Evolutionary conservation across 2,329 filamentous ascomycete genomes (phyloP).

Genomic region (Aschersonia sp.): DNA sequence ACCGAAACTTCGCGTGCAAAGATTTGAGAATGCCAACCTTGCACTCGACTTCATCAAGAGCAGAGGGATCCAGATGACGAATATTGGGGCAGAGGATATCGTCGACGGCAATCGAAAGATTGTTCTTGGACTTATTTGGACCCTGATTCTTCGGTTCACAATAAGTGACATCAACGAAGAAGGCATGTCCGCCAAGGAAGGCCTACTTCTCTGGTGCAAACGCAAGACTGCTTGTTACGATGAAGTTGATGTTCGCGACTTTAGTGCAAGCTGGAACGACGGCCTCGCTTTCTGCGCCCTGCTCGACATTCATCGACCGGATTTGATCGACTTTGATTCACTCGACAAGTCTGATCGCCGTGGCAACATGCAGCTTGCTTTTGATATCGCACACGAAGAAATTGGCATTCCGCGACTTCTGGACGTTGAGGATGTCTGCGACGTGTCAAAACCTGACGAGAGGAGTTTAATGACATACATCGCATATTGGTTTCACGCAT

Average conservation of each 20-base stretch:
- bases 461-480: constrained; percentile 98
- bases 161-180: constrained; percentile 98
- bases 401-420: constrained; percentile 93
- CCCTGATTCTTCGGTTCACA: constrained; percentile 90
- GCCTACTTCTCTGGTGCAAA: constrained; percentile 91
- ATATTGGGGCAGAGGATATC: constrained; percentile 95
- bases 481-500: constrained; percentile 99
- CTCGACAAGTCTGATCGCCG: constrained; percentile 89
- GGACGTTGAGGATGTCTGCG: constrained; percentile 95
- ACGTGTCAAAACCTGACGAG: constrained; percentile 91
- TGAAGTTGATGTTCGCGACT: constrained; percentile 89
- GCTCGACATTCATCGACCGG: constrained; percentile 90
- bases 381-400: constrained; percentile 89
- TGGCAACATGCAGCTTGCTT: constrained; percentile 96
- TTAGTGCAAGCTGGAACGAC: constrained; percentile 94
- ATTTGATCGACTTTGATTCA: constrained; percentile 91
- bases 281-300: constrained; percentile 93
- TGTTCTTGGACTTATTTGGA: constrained; percentile 95
- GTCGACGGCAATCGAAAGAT: constrained; percentile 98
- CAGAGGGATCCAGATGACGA: constrained; percentile 90
- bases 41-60: constrained; percentile 87
- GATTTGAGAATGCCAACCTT: constrained; percentile 96
- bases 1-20: constrained; percentile 89
- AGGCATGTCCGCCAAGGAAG: constrained; percentile 95
- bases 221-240: constrained; percentile 98